These are phyloP conservation scores for Garcia nutans DNA, from an alignment of 345 rosid species.

Conservation along the genomic window DNA sequence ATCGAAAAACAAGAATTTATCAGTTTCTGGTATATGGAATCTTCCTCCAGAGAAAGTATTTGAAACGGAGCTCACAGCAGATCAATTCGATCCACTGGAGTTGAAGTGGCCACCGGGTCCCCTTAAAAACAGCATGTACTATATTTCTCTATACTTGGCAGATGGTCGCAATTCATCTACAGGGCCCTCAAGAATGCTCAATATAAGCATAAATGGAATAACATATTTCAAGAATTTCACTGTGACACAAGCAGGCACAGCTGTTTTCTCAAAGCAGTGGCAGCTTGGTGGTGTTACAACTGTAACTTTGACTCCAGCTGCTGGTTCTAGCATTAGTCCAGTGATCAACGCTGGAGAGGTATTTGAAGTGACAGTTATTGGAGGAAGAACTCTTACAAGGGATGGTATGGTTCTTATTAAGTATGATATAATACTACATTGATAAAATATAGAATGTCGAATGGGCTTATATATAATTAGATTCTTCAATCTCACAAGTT, in stretches of 20 bases:
- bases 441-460: no score
- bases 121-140: slow-evolving; percentile 44
- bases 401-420: slow-evolving; percentile 67
- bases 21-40: slow-evolving; percentile 89
- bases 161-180: slow-evolving; percentile 43
- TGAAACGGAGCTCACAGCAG: slow-evolving; percentile 54
- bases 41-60: slow-evolving; percentile 75
- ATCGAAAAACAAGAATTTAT: slow-evolving; percentile 46
- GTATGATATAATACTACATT: no score
- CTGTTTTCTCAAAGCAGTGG: slow-evolving; percentile 61
- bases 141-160: slow-evolving; percentile 81
- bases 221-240: slow-evolving; percentile 56
- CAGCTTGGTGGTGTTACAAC: slow-evolving; percentile 65
- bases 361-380: slow-evolving; percentile 50
- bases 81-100: slow-evolving; percentile 41
- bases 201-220: slow-evolving; percentile 57
- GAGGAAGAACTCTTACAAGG: slow-evolving; percentile 67
- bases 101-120: slow-evolving; percentile 66
- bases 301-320: slow-evolving; percentile 51
- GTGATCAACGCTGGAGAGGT: slow-evolving; percentile 80
- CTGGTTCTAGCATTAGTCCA: slow-evolving; percentile 55
- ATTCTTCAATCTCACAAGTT: no score
- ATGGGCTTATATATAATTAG: no score
- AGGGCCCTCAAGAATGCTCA: slow-evolving; percentile 43
- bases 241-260: slow-evolving; percentile 57